Percentiles rank a stretch among this genome's conserved stretches.
Evolutionary conservation across 2,329 filamentous ascomycete species (phyloP).

Genomic region (Apiospora sp.): DNA sequence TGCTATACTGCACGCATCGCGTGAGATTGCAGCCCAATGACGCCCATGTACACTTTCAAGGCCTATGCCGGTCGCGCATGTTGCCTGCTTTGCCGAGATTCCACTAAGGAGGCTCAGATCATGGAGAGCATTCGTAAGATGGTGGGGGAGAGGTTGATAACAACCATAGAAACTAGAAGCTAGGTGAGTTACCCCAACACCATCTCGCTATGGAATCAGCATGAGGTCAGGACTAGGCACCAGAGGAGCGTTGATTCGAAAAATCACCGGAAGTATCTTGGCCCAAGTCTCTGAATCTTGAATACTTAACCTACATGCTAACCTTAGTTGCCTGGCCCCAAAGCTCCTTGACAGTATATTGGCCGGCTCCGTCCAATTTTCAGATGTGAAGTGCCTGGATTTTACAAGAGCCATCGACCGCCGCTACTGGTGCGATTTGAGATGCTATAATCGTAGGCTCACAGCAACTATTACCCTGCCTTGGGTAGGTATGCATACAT

Average conservation of each 20-base stretch:
- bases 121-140: neutral
- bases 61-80: slow-evolving; percentile 17
- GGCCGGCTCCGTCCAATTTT: neutral
- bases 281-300: neutral
- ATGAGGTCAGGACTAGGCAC: neutral
- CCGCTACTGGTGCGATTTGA: neutral
- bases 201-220: neutral
- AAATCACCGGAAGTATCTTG: neutral
- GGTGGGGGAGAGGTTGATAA: slow-evolving; percentile 2
- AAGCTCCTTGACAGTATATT: neutral
- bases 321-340: neutral
- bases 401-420: neutral
- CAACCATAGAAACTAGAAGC: neutral
- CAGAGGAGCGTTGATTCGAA: neutral
- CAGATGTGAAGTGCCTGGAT: no score
- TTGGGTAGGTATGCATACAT: neutral
- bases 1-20: slow-evolving; percentile 5
- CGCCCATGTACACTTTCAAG: slow-evolving; percentile 14
- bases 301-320: neutral
- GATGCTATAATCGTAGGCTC: neutral
- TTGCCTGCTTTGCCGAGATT: slow-evolving; percentile 21
- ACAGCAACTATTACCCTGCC: neutral
- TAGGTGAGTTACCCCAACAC: neutral
- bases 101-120: slow-evolving; percentile 17
- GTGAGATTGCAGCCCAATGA: slow-evolving; percentile 21